Evolutionary conservation across 2,329 filamentous ascomycete genomes (phyloP).

Genomic region (Xylogone sp.): DNA sequence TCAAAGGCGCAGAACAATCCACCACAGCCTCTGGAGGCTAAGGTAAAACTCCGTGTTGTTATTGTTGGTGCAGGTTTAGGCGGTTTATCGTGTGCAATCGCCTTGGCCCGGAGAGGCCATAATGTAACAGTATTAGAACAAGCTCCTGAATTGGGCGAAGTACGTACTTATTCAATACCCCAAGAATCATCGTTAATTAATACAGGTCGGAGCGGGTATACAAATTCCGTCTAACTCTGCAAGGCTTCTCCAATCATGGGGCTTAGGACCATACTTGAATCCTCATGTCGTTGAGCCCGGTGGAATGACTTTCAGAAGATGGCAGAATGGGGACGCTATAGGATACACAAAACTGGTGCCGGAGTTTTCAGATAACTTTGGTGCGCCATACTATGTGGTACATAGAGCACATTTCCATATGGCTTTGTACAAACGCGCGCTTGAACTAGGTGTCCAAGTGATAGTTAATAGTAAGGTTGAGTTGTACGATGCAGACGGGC

Average conservation of each 20-base stretch:
- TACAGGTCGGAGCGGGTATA: slow-evolving; percentile 35
- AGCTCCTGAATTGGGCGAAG: slow-evolving; percentile 35
- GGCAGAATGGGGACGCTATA: slow-evolving; percentile 28
- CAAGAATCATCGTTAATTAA: neutral
- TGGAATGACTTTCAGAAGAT: slow-evolving; percentile 32
- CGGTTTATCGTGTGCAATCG: slow-evolving; percentile 37
- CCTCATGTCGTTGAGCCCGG: slow-evolving; percentile 25
- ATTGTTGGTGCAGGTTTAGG: slow-evolving; percentile 40
- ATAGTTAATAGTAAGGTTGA: slow-evolving; percentile 17
- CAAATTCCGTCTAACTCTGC: slow-evolving; percentile 35
- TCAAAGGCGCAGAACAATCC: neutral
- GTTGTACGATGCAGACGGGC: slow-evolving; percentile 15
- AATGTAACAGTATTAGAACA: slow-evolving; percentile 36
- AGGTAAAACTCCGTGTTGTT: slow-evolving; percentile 17
- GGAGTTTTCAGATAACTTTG: slow-evolving; percentile 28
- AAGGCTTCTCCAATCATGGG: slow-evolving; percentile 28
- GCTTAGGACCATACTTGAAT: slow-evolving; percentile 25
- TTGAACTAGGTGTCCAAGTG: slow-evolving; percentile 23
- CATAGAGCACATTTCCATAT: slow-evolving; percentile 30
- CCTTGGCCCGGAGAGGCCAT: slow-evolving; percentile 33
- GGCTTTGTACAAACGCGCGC: slow-evolving; percentile 23
- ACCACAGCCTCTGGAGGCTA: slow-evolving; percentile 2
- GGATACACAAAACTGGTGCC: slow-evolving; percentile 30
- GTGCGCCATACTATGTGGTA: slow-evolving; percentile 27
- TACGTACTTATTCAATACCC: slow-evolving; percentile 12